Evolutionary conservation across 306 rosid species (phyloP), one percentile per base, ranked within the genome.

Genomic region (Nissolia schottii): DNA sequence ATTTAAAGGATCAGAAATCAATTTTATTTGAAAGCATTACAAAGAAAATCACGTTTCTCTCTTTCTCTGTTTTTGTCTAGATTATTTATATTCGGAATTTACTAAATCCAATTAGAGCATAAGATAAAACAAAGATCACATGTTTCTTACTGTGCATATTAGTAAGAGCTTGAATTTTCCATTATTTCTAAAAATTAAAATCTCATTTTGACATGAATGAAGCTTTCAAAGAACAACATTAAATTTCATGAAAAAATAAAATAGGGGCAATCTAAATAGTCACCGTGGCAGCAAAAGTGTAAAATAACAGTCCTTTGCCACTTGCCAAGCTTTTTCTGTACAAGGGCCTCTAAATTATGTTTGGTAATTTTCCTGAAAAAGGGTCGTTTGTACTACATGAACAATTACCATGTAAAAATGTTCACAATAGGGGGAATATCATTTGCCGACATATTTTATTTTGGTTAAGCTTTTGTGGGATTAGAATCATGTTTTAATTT

Each of bases 341-440:
- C 78, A 56, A 19, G 55, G 55, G 25, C 48, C 46, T 57, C 58
- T 57, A 20, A 46, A 38, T 46, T n/a, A 58, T 38, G 23, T n/a
- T 67, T 48, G 28, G 28, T 58, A 48, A 58, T 58, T 49, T 49
- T 79, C 71, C 51, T 37, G 71, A 79, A 66, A n/a, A 37, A 79
- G 40, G 67, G 67, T 66, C 70, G 46, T 65, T 58, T 60, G 51
- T 74, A 58, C 83, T 51, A 40, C 3, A 66, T 38, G 79, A 50
- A 71, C 54, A 58, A 46, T 12, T 12, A 58, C 23, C 18, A 18
- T 28, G 61, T 38, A 70, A 62, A 41, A n/a, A n/a, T 22, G 13
- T 51, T 69, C 59, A 77, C 25, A 16, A 8, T 4, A 14, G 18
- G 43, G 55, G 58, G 16, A 59, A 61, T 11, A 69, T 28, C 12